Evolutionary conservation across 805 yeast genomes (phyloP), one percentile per base, ranked within the genome.

Genomic region (Yarrowia sp.): DNA sequence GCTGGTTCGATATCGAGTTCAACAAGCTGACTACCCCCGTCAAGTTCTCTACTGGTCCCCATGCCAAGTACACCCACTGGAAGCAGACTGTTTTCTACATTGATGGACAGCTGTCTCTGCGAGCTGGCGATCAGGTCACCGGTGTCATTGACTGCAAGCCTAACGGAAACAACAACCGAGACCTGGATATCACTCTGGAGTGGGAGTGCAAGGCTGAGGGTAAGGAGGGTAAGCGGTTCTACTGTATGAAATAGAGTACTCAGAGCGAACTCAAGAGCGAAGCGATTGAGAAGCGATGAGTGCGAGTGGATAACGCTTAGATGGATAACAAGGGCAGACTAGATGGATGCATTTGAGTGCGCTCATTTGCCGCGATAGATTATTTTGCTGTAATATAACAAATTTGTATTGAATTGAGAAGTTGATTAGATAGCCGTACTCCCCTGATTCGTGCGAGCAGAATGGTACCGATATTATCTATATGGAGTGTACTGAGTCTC

Each of bases 41-140:
- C 66, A 79, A 79, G 36, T 92, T 95, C 74, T 87, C 95, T 18
- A 96, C 99, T 13, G 98, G 98, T 28, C 97, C 99, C 39, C 92
- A 89, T 78, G 87, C 92, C 55, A 85, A 86, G 70, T 92, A 92
- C 81, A 95, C 99, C 14, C 99, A 95, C 79, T 95, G 99, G 99
- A 96, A 95, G 77, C 99, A 95, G 79, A 89, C 97, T 17, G 96
- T 95, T 1, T 92, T 96, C 78, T 96, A 95, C 77, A 81, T 93
- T 73, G 86, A 83, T 70, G 89, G 90, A 71, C 96, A 90, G 33
- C 77, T 93, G 69, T 89, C 86, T 72, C 78, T 89, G 68, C 86
- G 87, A 73, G 80, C 81, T 70, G 97, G 93, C 66, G 99, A 95
- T 72, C 73, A 75, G 44, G 80, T 96, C 69, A 82, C 82, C 66